These are phyloP conservation scores for Fusarium sp. DNA, from an alignment of 2,329 filamentous ascomycete genomes.

Conservation along the genomic window DNA sequence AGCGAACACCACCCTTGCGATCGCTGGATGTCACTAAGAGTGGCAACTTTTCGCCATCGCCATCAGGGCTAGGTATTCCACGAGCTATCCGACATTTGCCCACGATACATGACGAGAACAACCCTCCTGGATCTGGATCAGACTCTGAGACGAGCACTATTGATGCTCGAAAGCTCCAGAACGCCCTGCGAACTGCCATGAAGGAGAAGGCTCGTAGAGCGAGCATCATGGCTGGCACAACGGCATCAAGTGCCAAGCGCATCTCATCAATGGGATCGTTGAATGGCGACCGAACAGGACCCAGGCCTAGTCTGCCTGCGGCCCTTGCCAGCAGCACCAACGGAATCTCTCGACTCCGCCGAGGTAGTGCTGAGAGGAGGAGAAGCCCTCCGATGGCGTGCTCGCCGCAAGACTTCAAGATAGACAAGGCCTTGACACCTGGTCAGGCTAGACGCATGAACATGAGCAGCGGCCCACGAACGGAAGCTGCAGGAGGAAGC, in stretches of 20 bases:
- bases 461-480: constrained; percentile 60
- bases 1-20: constrained; percentile 62
- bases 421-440: constrained; percentile 62
- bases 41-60: constrained; percentile 66
- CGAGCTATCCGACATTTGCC: constrained; percentile 55
- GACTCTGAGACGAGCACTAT: constrained; percentile 67
- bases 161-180: constrained; percentile 69
- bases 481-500: constrained; percentile 49
- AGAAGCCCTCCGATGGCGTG: constrained; percentile 69
- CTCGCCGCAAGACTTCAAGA: constrained; percentile 61
- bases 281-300: constrained; percentile 46
- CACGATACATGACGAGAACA: constrained; percentile 66
- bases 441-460: constrained; percentile 73
- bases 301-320: constrained; percentile 58
- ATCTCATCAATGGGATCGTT: constrained; percentile 63
- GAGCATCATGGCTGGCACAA: constrained; percentile 56
- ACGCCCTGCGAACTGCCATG: constrained; percentile 68
- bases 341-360: constrained; percentile 69
- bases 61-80: constrained; percentile 51
- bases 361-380: constrained; percentile 65
- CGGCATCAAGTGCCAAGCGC: constrained; percentile 58
- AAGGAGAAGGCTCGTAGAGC: constrained; percentile 60
- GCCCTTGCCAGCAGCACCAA: constrained; percentile 66
- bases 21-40: constrained; percentile 65
- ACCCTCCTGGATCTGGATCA: constrained; percentile 63